Evolutionary conservation across 1,284 basidiomycete genomes (phyloP), one percentile per base, ranked within the genome.

Genomic region (Sanghuangporus baumii): DNA sequence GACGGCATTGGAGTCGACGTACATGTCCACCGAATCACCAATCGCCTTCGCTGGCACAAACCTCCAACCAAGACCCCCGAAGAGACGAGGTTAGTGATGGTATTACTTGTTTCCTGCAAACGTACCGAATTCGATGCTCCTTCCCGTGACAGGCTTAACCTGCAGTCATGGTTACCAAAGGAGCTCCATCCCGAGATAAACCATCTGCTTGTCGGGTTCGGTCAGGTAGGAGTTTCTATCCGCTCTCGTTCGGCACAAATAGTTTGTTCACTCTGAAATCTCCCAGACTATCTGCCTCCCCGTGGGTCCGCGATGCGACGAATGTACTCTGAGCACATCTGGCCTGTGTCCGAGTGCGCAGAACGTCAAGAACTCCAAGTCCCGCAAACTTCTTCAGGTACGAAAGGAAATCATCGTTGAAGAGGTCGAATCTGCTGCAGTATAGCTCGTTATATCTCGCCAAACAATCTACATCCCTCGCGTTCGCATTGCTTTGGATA

Each of bases 1-100:
- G 80, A 84, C n/a, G 96, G 96, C 0, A 97, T 99, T 43, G 96
- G 96, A 0, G 96, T 98, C 0, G 96, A 98, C 69, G 90, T 94
- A 0, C 95, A 99, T 71, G 96, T 99, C 0, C 95, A 98, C 69
- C 81, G 96, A 0, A 96, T 98, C 62, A 94, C 94, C 12, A 96
- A 98, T 69, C 81, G 95, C 18, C 75, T 98, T 0, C 88, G 91
- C 23, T 98, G 96, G 96, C 94, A 97, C 73, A 84, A 85, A 60
- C 85, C 83, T 2, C 84, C 85, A 4, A 96, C 94, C 0, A 93
- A 88, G 68, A 90, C 81, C 1, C 91, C 96, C 0, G 96, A 98
- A 73, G 85, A 92, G 70, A 98, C 96, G 0, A 79, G 93, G 89
- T 88, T 62, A 37, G 70, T 36, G 48, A 46, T 43, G 26, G 43